Percentiles rank a stretch among this genome's conserved stretches.
Conservation (phyloP, 2,329 filamentous ascomycete species). For the Exophiala viscosa region DNA sequence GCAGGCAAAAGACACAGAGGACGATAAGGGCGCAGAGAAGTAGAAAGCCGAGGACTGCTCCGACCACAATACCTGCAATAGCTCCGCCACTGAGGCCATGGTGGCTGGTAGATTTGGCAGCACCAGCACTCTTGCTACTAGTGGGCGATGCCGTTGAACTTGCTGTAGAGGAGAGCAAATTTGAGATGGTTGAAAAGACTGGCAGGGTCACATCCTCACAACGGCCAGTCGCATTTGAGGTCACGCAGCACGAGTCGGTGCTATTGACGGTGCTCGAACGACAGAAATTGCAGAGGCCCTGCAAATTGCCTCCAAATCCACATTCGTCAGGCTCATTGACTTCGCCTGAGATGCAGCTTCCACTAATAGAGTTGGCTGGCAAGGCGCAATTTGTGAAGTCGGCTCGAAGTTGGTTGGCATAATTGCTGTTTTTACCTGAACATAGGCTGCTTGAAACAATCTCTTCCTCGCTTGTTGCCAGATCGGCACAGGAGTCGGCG, state of each 20-base stretch:
- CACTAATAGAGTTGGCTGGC: conserved; percentile 72
- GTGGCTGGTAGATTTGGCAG: conserved; percentile 37
- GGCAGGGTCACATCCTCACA: conserved; percentile 78
- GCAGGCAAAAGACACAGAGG: conserved; percentile 56
- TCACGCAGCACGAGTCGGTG: conserved; percentile 92
- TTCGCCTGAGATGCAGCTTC: conserved; percentile 69
- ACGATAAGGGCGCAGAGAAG: conserved; percentile 65
- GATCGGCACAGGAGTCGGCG: conserved; percentile 82
- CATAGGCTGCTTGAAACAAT: conserved; percentile 77
- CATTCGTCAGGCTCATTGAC: conserved; percentile 83
- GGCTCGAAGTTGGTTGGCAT: conserved; percentile 74
- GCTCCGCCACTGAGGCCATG: conserved; percentile 72
- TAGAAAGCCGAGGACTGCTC: conserved; percentile 66
- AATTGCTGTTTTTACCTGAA: conserved; percentile 59
- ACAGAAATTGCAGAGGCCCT: conserved; percentile 85
- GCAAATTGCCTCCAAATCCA: conserved; percentile 68
- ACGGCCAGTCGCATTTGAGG: conserved; percentile 66
- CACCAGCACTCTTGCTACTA: conserved; percentile 53
- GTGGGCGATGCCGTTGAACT: conserved; percentile 62
- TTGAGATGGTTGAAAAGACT: conserved; percentile 59
- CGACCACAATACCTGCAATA: conserved; percentile 87
- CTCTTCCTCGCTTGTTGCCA: conserved; percentile 82
- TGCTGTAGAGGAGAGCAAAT: conserved; percentile 60
- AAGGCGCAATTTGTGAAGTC: conserved; percentile 89
- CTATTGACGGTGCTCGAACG: conserved; percentile 77